Conservation (phyloP, 345 rosid genomes). For the Populus davidiana region DNA sequence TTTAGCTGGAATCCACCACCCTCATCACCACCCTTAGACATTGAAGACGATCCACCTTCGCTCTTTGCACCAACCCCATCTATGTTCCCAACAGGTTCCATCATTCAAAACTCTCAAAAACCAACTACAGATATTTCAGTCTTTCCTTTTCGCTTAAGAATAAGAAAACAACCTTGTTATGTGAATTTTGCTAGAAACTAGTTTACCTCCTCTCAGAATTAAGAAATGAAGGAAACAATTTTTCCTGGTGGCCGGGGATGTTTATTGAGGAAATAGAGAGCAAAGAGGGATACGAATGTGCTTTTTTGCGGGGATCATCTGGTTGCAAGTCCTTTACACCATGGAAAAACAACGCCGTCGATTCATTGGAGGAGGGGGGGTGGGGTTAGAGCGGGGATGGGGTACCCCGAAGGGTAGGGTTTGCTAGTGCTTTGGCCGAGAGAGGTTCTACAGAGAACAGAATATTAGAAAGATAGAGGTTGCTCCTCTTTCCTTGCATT, state of each 20-base stretch:
- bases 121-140: no score
- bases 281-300: neutral
- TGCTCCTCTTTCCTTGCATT: neutral
- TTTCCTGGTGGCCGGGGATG: neutral
- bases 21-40: neutral
- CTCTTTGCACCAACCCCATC: no score
- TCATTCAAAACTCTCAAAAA: no score
- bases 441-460: neutral
- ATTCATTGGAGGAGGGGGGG: neutral
- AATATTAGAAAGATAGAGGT: neutral
- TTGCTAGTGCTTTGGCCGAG: neutral
- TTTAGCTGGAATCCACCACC: constrained; percentile 4
- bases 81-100: no score
- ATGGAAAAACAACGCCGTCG: neutral
- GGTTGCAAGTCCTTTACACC: neutral
- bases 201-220: neutral
- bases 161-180: no score
- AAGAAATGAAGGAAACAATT: neutral
- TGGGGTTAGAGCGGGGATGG: neutral
- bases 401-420: constrained; percentile 5
- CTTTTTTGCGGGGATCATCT: neutral
- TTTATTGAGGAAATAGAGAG: neutral
- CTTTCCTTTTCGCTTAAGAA: no score
- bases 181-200: no score
- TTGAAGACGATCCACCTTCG: no score